These are phyloP conservation scores for Pezicula carpinea DNA, from an alignment of 2,329 filamentous ascomycete genomes.

Conservation along the genomic window DNA sequence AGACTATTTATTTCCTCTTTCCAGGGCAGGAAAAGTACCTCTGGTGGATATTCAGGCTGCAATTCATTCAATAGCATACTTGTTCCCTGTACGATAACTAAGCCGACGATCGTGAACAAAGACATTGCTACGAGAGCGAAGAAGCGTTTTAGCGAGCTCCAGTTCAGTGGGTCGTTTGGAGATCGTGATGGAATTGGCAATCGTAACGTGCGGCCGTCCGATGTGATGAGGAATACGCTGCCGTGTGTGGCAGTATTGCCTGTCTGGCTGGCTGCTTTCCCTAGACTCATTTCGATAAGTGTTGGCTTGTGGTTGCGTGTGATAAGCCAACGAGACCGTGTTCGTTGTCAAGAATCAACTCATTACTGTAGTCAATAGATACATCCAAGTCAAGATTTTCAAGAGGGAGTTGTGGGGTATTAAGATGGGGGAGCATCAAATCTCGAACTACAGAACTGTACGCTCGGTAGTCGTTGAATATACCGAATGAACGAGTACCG, in stretches of 20 bases:
- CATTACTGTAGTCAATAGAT: no score
- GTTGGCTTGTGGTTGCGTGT: no score
- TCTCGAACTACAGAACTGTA: no score
- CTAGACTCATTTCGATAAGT: background rate
- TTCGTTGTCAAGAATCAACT: no score
- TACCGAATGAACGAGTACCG: no score
- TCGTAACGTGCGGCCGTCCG: slow-evolving; percentile 26
- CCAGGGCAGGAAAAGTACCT: slow-evolving; percentile 7
- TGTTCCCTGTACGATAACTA: slow-evolving; percentile 22
- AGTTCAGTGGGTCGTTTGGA: slow-evolving; percentile 27
- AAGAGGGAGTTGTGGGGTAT: no score
- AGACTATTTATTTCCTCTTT: background rate
- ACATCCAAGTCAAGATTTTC: no score
- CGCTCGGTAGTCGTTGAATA: no score
- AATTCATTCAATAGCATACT: slow-evolving; percentile 17
- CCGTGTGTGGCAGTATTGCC: background rate
- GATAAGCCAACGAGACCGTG: no score
- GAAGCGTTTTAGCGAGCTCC: slow-evolving; percentile 18
- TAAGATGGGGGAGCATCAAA: no score
- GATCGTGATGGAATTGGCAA: slow-evolving; percentile 30
- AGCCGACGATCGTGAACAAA: slow-evolving; percentile 15
- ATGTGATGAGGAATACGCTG: slow-evolving; percentile 29
- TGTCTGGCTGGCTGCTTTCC: background rate
- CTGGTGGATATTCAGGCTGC: slow-evolving; percentile 15
- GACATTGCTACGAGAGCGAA: slow-evolving; percentile 14